Evolutionary conservation across 148 eudicot species (phyloP).

Genomic region (Chenopodium berlandieri): DNA sequence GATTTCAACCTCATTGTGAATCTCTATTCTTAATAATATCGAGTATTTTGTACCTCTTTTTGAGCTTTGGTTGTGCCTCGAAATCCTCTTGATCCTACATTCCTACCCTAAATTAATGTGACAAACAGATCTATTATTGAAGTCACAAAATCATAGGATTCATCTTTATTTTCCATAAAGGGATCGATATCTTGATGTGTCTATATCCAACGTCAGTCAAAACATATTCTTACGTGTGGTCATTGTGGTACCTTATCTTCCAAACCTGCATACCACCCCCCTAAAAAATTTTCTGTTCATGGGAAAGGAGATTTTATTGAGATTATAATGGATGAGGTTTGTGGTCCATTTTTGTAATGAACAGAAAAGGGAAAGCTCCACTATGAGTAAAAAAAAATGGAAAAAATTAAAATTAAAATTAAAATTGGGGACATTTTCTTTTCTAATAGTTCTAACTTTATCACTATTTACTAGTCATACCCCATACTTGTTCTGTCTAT

Average conservation of each 20-base stretch:
- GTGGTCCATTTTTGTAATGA: slow-evolving; percentile 25
- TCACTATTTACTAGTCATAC: background rate
- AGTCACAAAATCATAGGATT: slow-evolving; percentile 15
- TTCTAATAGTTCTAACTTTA: background rate
- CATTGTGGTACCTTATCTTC: slow-evolving; percentile 17
- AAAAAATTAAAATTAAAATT: no score
- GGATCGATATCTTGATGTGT: no score
- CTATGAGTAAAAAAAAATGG: background rate
- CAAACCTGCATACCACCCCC: background rate
- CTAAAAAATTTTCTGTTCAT: background rate
- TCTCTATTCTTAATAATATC: no score
- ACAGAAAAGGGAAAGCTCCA: background rate
- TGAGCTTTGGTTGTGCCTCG: no score
- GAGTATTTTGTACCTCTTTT: no score
- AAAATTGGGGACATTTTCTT: background rate
- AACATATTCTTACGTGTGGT: slow-evolving; percentile 12
- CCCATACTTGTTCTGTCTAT: background rate
- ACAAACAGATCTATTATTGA: background rate
- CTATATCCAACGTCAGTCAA: background rate
- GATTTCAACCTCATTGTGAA: no score
- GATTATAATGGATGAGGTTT: slow-evolving; percentile 22
- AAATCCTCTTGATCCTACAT: no score
- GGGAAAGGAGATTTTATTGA: slow-evolving; percentile 1
- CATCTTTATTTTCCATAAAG: background rate
- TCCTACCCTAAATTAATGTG: background rate